Base-by-base conservation (phyloP, 2,329 filamentous ascomycete species). In the Fusarium pseudocircinatum region DNA sequence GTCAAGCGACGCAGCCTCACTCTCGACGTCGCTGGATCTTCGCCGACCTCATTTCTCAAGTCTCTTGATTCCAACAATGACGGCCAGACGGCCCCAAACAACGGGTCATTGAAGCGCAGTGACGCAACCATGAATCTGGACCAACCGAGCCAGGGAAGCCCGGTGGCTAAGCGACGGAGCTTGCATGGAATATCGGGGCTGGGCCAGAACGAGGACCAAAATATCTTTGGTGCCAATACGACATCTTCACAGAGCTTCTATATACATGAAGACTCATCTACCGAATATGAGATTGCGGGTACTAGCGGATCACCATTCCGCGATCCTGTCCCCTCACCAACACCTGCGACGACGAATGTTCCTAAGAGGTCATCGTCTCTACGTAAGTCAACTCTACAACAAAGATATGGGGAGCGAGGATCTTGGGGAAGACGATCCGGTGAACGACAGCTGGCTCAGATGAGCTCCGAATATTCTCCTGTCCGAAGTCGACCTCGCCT, bases 91-190 rank as follows among this genome's bases (percentile, higher is more conserved):
- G 72, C 78, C 53, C 74, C 79, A 40, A 79, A 77, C 39, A 91
- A 92, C 11, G 97, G 96, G 80, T 95, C 96, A 10, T 85, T 98
- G 76, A 98, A 98, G 87, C 91, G 96, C 77, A 96, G 93, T 79
- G 96, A 98, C 84, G 92, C 93, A 47, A 92, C 92, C 58, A 96
- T 97, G 93, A 94, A 94, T 78, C 84, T 97, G 54, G 95, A 97
- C 78, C 92, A 94, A 72, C 87, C 91, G 34, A 92, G 88, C 76
- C 87, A 93, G 63, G 93, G 93, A 75, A 98, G 94, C 78, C 96
- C 96, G 1, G 93, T 96, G 67, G 94, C 95, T 52, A 98, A 98
- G 85, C 90, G 96, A 74, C 91, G 96, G 78, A 98, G 95, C 82
- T 83, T 97, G 76, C 94, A 97, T 80, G 92, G 92, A 56, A 88